These are phyloP conservation scores for Hydrangea macrophylla DNA, from an alignment of 148 eudicot genomes.

Conservation along the genomic window DNA sequence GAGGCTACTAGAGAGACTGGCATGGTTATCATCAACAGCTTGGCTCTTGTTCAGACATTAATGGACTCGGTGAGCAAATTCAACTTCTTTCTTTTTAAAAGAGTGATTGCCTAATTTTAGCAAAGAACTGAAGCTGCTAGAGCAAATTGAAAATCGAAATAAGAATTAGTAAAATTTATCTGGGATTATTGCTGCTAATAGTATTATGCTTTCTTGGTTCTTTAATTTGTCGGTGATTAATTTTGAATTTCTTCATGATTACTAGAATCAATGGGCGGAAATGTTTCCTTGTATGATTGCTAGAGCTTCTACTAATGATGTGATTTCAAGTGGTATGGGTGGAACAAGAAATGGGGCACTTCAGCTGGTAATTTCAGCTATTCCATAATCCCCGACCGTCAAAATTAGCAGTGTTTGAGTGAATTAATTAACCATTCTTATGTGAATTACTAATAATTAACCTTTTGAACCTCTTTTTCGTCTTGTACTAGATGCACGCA, in stretches of 20 bases:
- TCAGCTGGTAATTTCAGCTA: slow-evolving; percentile 58
- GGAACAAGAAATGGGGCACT: slow-evolving; percentile 92
- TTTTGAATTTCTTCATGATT: slow-evolving; percentile 8
- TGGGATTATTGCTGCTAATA: too few relatives aligned
- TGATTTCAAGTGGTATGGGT: slow-evolving; percentile 87
- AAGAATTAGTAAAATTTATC: too few relatives aligned
- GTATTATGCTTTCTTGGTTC: neutral
- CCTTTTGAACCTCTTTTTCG: neutral
- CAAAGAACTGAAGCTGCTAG: too few relatives aligned
- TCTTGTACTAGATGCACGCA: slow-evolving; percentile 69
- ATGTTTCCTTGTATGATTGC: slow-evolving; percentile 89
- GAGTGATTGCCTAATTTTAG: neutral
- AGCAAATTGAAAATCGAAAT: too few relatives aligned
- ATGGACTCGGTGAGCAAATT: slow-evolving; percentile 74
- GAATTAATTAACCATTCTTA: neutral
- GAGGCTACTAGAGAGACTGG: slow-evolving; percentile 90
- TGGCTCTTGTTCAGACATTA: slow-evolving; percentile 93
- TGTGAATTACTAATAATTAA: neutral
- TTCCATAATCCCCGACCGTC: neutral
- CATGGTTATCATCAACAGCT: slow-evolving; percentile 84
- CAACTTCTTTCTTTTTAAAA: neutral
- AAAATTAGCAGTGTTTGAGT: neutral
- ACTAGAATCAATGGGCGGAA: slow-evolving; percentile 81
- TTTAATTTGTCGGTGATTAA: neutral
- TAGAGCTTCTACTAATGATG: slow-evolving; percentile 71